Conservation (phyloP, 2,329 filamentous ascomycete genomes). For the Colletotrichum sp. region DNA sequence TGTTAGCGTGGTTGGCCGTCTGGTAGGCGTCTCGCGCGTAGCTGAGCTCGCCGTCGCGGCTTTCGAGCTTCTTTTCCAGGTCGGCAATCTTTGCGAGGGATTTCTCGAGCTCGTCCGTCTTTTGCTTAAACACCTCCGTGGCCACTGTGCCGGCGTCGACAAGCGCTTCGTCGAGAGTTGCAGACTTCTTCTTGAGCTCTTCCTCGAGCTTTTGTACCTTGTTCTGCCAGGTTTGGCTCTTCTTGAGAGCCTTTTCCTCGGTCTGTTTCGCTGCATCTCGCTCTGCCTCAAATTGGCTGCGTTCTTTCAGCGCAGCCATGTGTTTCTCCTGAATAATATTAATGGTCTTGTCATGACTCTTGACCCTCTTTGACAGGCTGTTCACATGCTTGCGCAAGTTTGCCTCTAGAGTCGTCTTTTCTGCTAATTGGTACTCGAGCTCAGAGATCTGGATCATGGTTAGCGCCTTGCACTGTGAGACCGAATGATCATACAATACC, state of each 20-base stretch:
- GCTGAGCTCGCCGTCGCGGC: conserved; percentile 52
- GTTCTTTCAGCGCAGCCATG: conserved; percentile 56
- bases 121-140: conserved; percentile 34
- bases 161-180: conserved; percentile 38
- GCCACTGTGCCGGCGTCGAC: conserved; percentile 23
- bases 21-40: conserved; percentile 67
- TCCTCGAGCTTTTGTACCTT: conserved; percentile 42
- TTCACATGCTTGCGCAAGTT: conserved; percentile 19
- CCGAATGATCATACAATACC: conserved; percentile 26
- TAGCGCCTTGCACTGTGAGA: neutral
- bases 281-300: conserved; percentile 51
- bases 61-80: conserved; percentile 41
- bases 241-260: conserved; percentile 38
- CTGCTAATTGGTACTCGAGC: conserved; percentile 38
- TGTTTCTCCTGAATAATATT: conserved; percentile 50
- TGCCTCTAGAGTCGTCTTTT: conserved; percentile 28
- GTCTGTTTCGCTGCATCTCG: conserved; percentile 45
- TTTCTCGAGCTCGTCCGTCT: conserved; percentile 45
- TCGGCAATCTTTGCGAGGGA: conserved; percentile 40
- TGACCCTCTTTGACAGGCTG: conserved; percentile 37
- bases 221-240: conserved; percentile 38
- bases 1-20: conserved; percentile 53
- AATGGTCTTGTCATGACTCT: conserved; percentile 49
- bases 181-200: conserved; percentile 37
- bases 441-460: conserved; percentile 35